phyloP scores from a whole-genome alignment of 2,329 filamentous ascomycete species.

The Teratosphaeria gauchensis region DNA sequence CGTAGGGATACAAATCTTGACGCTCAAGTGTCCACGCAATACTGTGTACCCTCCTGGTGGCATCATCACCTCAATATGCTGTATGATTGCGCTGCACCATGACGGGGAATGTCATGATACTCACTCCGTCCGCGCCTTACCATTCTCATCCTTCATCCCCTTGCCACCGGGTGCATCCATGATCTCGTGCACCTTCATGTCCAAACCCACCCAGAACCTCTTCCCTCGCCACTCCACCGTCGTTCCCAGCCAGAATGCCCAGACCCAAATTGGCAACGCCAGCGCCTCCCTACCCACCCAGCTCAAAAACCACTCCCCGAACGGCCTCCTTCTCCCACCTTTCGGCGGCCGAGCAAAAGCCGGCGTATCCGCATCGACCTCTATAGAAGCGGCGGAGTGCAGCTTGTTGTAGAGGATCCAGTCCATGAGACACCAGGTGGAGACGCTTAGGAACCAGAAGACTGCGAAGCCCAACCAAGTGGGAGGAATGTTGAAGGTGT shows the following conservation, averaged over 20 bases:
- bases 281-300: constrained; percentile 79
- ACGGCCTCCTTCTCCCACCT: constrained; percentile 43
- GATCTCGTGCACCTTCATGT: constrained; percentile 64
- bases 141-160: not conserved
- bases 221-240: constrained; percentile 82
- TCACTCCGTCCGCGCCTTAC: not conserved
- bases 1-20: too few species aligned
- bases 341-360: constrained; percentile 53
- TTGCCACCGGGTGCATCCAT: not conserved
- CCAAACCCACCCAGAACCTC: constrained; percentile 68
- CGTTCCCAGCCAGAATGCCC: constrained; percentile 79
- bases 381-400: constrained; percentile 62
- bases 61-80: too few species aligned
- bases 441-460: constrained; percentile 58
- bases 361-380: constrained; percentile 63
- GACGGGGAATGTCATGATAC: too few species aligned
- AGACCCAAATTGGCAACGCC: constrained; percentile 81
- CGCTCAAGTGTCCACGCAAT: too few species aligned
- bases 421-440: constrained; percentile 66
- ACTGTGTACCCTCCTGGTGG: too few species aligned
- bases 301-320: constrained; percentile 63
- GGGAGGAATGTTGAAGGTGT: constrained; percentile 43
- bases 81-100: too few species aligned
- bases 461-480: constrained; percentile 59
- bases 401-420: constrained; percentile 63